These are phyloP conservation scores for Hymenochaete sp. DNA, from an alignment of 1,284 basidiomycete genomes.

Conservation along the genomic window DNA sequence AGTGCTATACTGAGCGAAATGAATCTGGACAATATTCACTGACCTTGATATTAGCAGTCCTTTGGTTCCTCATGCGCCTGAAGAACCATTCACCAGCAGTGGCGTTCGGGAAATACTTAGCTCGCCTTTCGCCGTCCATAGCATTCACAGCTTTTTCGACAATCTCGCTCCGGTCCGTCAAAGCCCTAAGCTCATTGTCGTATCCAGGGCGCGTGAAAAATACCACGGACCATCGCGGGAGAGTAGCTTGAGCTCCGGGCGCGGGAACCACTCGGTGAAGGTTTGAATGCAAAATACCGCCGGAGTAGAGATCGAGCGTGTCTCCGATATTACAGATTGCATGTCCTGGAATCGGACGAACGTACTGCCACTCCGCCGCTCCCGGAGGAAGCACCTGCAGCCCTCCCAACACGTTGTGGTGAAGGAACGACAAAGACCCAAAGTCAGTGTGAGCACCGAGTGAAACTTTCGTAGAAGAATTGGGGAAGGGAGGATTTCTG, in stretches of 20 bases:
- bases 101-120: slow-evolving; percentile 30
- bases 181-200: slow-evolving; percentile 36
- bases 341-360: slow-evolving; percentile 43
- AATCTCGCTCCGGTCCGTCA: slow-evolving; percentile 37
- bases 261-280: slow-evolving; percentile 36
- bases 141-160: background rate
- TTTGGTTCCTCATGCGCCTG: slow-evolving; percentile 37
- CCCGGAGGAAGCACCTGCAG: slow-evolving; percentile 62
- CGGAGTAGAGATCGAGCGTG: slow-evolving; percentile 47
- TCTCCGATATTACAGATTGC: slow-evolving; percentile 57
- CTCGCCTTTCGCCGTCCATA: slow-evolving; percentile 2
- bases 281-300: slow-evolving; percentile 49
- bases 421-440: slow-evolving; percentile 48
- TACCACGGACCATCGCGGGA: slow-evolving; percentile 50
- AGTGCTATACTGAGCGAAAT: background rate
- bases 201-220: slow-evolving; percentile 58
- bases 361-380: slow-evolving; percentile 55
- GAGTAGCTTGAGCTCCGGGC: slow-evolving; percentile 35
- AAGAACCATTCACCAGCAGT: slow-evolving; percentile 43
- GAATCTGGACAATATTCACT: background rate
- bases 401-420: slow-evolving; percentile 63
- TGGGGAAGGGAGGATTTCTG: slow-evolving; percentile 26
- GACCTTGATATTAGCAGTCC: slow-evolving; percentile 38
- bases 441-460: slow-evolving; percentile 48
- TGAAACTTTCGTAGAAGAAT: slow-evolving; percentile 22